Evolutionary conservation across 2,329 filamentous ascomycete genomes (phyloP), one percentile per base, ranked within the genome.

Genomic region (Curvularia verruculosa): DNA sequence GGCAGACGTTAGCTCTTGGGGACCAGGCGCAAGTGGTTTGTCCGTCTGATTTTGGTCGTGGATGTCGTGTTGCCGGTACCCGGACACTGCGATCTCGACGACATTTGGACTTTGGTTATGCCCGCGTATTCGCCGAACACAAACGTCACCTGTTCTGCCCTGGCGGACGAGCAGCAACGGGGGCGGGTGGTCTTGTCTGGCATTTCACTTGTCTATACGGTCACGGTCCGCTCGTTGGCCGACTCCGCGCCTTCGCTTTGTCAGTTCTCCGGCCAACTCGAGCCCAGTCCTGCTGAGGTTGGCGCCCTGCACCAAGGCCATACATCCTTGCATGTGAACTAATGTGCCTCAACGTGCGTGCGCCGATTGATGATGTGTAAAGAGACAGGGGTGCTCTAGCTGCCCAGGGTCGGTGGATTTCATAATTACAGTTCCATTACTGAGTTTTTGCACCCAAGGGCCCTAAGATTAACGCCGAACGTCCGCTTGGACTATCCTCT

Each of bases 221-320:
- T 61, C 56, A 65, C 66, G 65, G 68, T 69, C 63, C 68, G 61
- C 67, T 54, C 44, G 64, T 60, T 69, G 70, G 59, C 69, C 71
- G 70, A 69, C 63, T 69, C 65, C 63, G 65, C 62, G 65, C 66
- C 44, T 36, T 67, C 64, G 70, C 69, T 73, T 70, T 74, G 69
- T 73, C 68, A 72, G 61, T 66, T 49, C 58, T 54, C 52, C 50
- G 64, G 64, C 61, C 52, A 61, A 54, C 45, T 36, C 56, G 58
- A 68, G 71, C 68, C 68, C 69, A 71, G 46, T 67, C 68, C 72
- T 72, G 67, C 70, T 71, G 65, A 71, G 70, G 68, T 73, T 72
- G 71, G 72, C 67, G 71, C 71, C 71, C 68, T 66, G 66, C 67
- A 64, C 59, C 60, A 63, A 70, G 61, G 6, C 66, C 71, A 63